Evolutionary conservation across 202 grass and related monocot species (phyloP), one percentile per base, ranked within the genome.

Genomic region (Bolboschoenoplectus hybrid): DNA sequence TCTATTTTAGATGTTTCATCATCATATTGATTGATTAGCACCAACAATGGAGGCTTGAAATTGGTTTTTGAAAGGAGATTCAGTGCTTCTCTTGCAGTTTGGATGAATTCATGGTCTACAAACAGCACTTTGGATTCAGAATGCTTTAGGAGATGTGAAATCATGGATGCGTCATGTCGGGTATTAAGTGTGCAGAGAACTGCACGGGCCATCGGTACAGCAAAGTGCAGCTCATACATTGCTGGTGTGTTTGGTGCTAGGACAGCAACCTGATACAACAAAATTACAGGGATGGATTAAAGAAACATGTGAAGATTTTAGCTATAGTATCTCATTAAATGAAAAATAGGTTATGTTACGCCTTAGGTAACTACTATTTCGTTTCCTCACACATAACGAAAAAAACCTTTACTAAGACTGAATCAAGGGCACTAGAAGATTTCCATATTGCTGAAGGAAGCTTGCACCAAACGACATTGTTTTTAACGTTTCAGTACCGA

Each of bases 221-320:
- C 87, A 84, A 98, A 95, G 58, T 98, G 91, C 77, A 95, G 90
- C 80, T 98, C 95, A 74, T 74, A 91, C 62, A 98, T 53, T 10
- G 89, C 93, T 2, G 93, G 93, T 62, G 95, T 70, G 79, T 98
- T 98, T 8, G 87, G 85, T 20, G 95, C 91, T 44, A 98, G 85
- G 35, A 91, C 93, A 2, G 90, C 89, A 1, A 98, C 93, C 95
- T 98, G 72, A 46, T 62, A 55, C 26, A 16, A 55, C 47, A 47
- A 72, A 72, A 20, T 72, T 72, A 47, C 39, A 38, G 3, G 20
- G 8, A 41, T 7, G 14, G 41, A 38, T 19, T 71, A 2, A 75
- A 75, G 47, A 52, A 52, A 53, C 11, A 46, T 53, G 6, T 34
- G 20, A 46, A 46, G 1, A 38, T 65, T 45, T 46, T 46, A 45